A percentile compares a stretch with the other conserved stretches of the same genome.
Evolutionary conservation across 371 early-diverging fungal species (phyloP).

Genomic region (Funneliformis caledonium): DNA sequence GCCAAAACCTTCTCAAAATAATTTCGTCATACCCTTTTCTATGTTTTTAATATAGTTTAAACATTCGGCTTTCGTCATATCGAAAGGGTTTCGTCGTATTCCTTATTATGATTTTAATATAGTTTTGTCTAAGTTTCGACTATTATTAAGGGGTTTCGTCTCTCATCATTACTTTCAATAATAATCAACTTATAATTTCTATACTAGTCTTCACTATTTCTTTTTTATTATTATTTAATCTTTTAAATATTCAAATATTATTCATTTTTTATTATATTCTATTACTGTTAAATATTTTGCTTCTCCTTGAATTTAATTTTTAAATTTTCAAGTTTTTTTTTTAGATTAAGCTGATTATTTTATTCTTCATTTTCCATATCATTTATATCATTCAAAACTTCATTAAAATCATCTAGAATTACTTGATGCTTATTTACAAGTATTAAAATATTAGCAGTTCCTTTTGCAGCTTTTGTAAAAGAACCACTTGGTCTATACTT

Average conservation of each 20-base stretch:
- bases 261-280: background rate
- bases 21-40: too few species aligned
- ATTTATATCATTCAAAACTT: background rate
- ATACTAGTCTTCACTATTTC: background rate
- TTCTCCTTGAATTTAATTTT: background rate
- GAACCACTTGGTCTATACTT: slow-evolving; percentile 1
- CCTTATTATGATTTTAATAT: too few species aligned
- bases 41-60: too few species aligned
- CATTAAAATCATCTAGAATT: background rate
- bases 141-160: too few species aligned
- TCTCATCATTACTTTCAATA: background rate
- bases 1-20: too few species aligned
- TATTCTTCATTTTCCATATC: background rate
- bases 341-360: too few species aligned
- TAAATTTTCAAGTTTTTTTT: too few species aligned
- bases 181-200: background rate
- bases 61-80: too few species aligned
- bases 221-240: too few species aligned
- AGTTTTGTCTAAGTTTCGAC: too few species aligned
- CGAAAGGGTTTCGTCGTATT: too few species aligned
- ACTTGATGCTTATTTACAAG: too few species aligned
- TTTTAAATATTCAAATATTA: background rate
- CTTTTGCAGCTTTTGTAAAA: slow-evolving; percentile 12
- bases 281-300: background rate
- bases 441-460: background rate